Evolutionary conservation across 352 stramenopile species (phyloP).

Genomic region (Pythium vanterpoolii): DNA sequence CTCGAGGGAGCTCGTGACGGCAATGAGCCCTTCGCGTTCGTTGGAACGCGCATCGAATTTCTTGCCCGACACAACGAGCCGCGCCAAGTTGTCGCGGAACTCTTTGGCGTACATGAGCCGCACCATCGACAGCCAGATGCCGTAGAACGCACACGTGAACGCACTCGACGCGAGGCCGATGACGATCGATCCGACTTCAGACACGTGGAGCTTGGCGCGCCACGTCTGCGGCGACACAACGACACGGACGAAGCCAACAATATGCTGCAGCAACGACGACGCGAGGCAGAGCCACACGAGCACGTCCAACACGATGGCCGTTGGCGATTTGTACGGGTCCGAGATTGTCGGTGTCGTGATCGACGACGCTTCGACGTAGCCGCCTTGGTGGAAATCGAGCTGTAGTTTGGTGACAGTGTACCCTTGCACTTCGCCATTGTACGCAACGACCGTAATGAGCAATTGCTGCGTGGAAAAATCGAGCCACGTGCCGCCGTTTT

Average conservation of each 20-base stretch:
- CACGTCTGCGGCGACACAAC: background rate
- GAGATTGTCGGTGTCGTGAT: conserved; percentile 21
- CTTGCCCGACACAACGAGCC: conserved; percentile 35
- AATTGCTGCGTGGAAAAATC: conserved; percentile 30
- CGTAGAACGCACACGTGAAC: conserved; percentile 29
- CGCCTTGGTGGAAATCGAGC: conserved; percentile 28
- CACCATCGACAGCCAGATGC: conserved; percentile 31
- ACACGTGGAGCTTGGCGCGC: background rate
- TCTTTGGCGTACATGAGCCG: conserved; percentile 33
- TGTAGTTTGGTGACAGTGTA: conserved; percentile 29
- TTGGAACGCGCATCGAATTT: conserved; percentile 29
- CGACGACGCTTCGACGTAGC: conserved; percentile 21
- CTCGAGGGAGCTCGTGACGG: conserved; percentile 26
- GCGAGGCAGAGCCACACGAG: conserved; percentile 26
- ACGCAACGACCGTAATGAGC: conserved; percentile 31
- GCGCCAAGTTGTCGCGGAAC: conserved; percentile 43
- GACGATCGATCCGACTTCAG: background rate
- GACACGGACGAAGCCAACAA: background rate
- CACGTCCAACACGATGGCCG: conserved; percentile 22
- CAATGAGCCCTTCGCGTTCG: conserved; percentile 27
- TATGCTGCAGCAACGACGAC: background rate
- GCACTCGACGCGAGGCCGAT: conserved; percentile 1
- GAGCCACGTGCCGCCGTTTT: conserved; percentile 26
- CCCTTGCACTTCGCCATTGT: conserved; percentile 35
- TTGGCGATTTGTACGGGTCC: conserved; percentile 26